Base-by-base conservation (phyloP, 257 asterid species). In the Fraxinus excelsior region DNA sequence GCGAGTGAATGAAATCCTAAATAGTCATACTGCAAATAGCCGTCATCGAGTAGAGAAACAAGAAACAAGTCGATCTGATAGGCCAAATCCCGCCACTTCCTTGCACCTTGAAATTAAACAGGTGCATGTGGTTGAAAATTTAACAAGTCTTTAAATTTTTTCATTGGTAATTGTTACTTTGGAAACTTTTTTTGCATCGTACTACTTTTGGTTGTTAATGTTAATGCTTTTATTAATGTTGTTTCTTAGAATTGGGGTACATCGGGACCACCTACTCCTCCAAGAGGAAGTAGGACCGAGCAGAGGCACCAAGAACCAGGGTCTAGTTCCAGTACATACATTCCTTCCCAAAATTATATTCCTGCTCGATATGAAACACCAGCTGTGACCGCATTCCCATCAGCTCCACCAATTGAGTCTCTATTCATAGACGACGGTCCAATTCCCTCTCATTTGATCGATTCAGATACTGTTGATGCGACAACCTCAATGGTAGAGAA, bases 361-460 rank as follows among this genome's bases (percentile, higher is more conserved):
- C 49, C 16, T 40, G 49, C 49, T 40, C 16, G 4, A 11, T 40
- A 40, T 40, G 16, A 40, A 11, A 40, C 16, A 11, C 49, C 49
- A 12, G 49, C n/a, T 46, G 56, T 2, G 2, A 46, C 56, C n/a
- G 1, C 56, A 14, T 14, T 46, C n/a, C 93, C 97, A 19, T 90
- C 97, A 37, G 97, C 95, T 82, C 98, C 97, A 38, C 88, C 89
- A 4, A 71, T 76, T 13, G 74, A 42, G 18, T 77, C 72, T 69
- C 83, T 71, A 46, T 65, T 66, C 38, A 19, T 58, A 74, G 85
- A 83, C 32, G 84, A 86, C 72, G 89, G 88, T 46, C 97, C 92
- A 23, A 86, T 93, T 74, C 87, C 84, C 31, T 91, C 90, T 85
- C 97, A 97, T 37, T 83, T 93, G 35, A 80, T 91, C 23, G 91